phyloP scores from a whole-genome alignment of 1,284 basidiomycete species.

The Sanghuangporus weigelae region DNA sequence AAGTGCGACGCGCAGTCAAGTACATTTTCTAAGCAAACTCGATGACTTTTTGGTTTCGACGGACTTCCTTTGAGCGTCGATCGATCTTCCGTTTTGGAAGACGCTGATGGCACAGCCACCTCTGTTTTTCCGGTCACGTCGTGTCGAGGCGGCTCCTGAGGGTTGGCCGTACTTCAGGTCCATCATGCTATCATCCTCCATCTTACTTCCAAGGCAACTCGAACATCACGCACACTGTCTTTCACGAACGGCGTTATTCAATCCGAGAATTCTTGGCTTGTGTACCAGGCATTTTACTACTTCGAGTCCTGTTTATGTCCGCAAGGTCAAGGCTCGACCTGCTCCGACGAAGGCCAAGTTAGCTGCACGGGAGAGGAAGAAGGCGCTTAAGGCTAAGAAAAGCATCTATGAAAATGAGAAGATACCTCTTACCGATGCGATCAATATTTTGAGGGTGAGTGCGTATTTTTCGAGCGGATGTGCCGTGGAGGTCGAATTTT shows the following conservation, averaged over 20 bases:
- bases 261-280: not conserved
- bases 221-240: not conserved
- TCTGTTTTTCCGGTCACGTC: not conserved
- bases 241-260: not conserved
- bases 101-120: not conserved
- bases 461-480: not conserved
- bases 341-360: constrained; percentile 21
- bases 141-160: not conserved
- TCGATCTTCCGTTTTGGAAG: constrained; percentile 1
- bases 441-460: constrained; percentile 64
- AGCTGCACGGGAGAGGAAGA: constrained; percentile 38
- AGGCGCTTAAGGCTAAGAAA: constrained; percentile 30
- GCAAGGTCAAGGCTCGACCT: constrained; percentile 17
- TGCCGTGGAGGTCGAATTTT: not conserved
- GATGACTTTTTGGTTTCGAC: too few relatives aligned
- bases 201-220: not conserved
- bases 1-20: not conserved
- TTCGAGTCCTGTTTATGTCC: constrained; percentile 9
- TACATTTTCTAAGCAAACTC: too few relatives aligned
- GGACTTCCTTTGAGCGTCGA: not conserved
- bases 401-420: constrained; percentile 53
- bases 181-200: constrained; percentile 3
- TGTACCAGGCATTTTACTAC: constrained; percentile 12
- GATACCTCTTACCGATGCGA: constrained; percentile 57
- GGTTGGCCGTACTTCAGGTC: not conserved